Evolutionary conservation across 73 alveolate species (phyloP), one percentile per base, ranked within the genome.

Genomic region (Blepharisma japonicum): DNA sequence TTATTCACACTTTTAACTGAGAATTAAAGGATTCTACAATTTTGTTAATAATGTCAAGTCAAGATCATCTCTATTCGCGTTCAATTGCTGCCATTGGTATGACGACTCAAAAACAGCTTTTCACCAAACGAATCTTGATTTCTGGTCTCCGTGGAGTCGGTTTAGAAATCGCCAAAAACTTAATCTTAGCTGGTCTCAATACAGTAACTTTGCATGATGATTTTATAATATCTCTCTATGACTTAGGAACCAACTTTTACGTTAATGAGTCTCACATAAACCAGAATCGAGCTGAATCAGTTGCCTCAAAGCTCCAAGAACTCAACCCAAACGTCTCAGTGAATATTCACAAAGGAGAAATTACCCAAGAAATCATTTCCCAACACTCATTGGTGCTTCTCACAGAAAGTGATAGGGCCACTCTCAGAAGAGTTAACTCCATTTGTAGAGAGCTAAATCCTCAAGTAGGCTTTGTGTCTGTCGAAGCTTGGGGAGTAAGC

Each of bases 61-160:
- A 32, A 32, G 42, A 32, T 32, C 42, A 51, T 38, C 72, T 77
- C 32, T 77, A 50, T 21, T 53, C 78, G 11, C 48, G 84, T 18
- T 76, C 55, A 80, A 23, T 80, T 3, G 81, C 18, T 9, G 39
- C 87, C 5, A 56, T 39, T 74, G 87, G 87, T 49, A 76, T 80
- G 8, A 77, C 38, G 71, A 80, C 86, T 8, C 14, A 14, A 54
- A 23, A 25, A 46, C 72, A 80, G 82, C 23, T 81, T 7, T 25
- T 77, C 38, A 11, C 42, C 14, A 38, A 72, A 23, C 55, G 68
- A 9, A 54, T 81, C n/a, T 45, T 81, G n/a, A 77, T 81, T 32
- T 20, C 53, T 71, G 88, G 88, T 0, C 14, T 81, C 68, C 67
- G 88, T 46, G 88, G 88, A 20, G 47, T 81, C 32, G 88, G 88